Evolutionary conservation across 2,329 filamentous ascomycete genomes (phyloP).

Genomic region (Fusarium chlamydosporum): DNA sequence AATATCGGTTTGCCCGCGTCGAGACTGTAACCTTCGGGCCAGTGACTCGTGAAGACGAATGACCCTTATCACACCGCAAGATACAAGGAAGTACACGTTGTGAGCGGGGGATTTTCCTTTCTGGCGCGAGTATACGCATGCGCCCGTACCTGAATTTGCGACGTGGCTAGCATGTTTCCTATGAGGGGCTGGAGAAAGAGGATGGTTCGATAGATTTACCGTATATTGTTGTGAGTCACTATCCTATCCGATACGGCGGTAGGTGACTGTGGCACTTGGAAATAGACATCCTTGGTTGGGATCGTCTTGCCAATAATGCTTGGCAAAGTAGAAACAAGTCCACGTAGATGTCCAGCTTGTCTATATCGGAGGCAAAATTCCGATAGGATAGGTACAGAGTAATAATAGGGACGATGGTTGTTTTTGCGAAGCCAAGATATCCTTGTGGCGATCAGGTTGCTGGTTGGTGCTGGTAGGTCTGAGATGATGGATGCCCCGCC

Average conservation of each 20-base stretch:
- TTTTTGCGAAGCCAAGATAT: background rate
- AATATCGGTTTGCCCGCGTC: no score
- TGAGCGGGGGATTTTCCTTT: background rate
- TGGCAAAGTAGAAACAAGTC: background rate
- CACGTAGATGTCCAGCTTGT: background rate
- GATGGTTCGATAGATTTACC: background rate
- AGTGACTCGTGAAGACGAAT: background rate
- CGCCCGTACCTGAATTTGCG: slow-evolving; percentile 8
- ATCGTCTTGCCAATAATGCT: background rate
- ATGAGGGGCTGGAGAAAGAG: background rate
- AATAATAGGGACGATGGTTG: background rate
- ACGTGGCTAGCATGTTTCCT: background rate
- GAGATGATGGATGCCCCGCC: background rate
- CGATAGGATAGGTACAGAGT: background rate
- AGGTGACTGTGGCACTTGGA: no score
- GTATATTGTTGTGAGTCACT: background rate
- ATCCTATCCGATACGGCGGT: background rate
- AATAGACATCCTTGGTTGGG: no score
- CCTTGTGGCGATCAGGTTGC: slow-evolving; percentile 6
- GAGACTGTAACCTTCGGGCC: no score
- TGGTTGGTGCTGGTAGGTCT: background rate
- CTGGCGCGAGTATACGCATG: background rate
- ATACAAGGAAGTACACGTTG: background rate
- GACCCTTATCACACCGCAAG: slow-evolving; percentile 5
- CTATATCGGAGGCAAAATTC: background rate